Conservation (phyloP, 2,329 filamentous ascomycete species). For the Periconia digitata region DNA sequence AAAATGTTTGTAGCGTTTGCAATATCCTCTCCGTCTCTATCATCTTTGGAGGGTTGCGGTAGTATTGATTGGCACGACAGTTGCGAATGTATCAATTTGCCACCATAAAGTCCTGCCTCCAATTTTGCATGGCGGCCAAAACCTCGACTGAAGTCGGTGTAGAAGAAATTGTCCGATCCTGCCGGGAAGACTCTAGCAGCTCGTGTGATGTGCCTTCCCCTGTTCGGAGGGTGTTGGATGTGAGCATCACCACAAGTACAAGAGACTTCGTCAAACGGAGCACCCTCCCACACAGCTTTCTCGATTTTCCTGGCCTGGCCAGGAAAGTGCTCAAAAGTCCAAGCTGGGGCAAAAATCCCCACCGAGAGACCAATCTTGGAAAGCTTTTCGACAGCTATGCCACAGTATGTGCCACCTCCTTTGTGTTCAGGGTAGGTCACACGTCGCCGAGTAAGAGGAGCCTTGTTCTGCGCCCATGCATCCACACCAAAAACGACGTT, state of each 20-base stretch:
- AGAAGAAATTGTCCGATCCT: constrained; percentile 42
- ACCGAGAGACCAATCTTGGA: constrained; percentile 39
- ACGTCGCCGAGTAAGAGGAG: constrained; percentile 28
- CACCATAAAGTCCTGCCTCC: constrained; percentile 15
- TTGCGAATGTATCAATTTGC: constrained; percentile 26
- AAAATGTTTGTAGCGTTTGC: constrained; percentile 11
- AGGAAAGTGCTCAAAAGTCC: constrained; percentile 51
- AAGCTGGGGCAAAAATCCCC: constrained; percentile 50
- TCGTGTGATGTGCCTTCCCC: constrained; percentile 21
- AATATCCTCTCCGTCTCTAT: background rate
- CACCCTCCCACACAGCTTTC: constrained; percentile 40
- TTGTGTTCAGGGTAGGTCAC: constrained; percentile 41
- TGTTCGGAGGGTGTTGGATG: constrained; percentile 25
- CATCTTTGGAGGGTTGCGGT: constrained; percentile 16
- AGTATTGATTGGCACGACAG: constrained; percentile 39
- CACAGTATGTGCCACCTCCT: constrained; percentile 48
- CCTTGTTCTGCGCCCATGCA: constrained; percentile 49
- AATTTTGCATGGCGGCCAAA: constrained; percentile 23
- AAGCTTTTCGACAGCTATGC: constrained; percentile 43
- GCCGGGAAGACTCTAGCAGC: constrained; percentile 33
- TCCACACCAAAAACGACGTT: constrained; percentile 49
- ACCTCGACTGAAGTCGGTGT: constrained; percentile 41
- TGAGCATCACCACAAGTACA: constrained; percentile 38
- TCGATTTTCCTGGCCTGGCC: constrained; percentile 28
- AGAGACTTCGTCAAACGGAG: constrained; percentile 22